These are phyloP conservation scores for Limtongia smithiae DNA, from an alignment of 805 yeast genomes.

Conservation along the genomic window DNA sequence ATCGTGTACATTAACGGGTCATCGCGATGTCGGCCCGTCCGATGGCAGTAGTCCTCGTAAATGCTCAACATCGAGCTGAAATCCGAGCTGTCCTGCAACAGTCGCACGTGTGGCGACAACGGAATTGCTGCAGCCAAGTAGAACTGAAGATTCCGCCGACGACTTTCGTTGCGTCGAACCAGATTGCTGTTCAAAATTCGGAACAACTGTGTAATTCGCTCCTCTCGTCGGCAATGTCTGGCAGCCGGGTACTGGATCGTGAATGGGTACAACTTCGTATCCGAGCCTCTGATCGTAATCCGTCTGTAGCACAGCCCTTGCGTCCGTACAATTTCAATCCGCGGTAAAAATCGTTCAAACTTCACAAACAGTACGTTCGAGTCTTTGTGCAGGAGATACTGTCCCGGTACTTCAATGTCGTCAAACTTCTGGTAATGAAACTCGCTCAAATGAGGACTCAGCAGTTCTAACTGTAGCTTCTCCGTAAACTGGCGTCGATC, in stretches of 20 bases:
- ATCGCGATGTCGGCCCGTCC: constrained; percentile 71
- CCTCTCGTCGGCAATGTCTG: constrained; percentile 94
- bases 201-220: constrained; percentile 85
- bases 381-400: constrained; percentile 70
- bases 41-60: constrained; percentile 81
- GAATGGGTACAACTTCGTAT: constrained; percentile 86
- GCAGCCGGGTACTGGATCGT: constrained; percentile 98
- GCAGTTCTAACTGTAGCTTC: constrained; percentile 76
- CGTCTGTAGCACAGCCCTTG: constrained; percentile 87
- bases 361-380: constrained; percentile 86
- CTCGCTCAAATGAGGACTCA: constrained; percentile 92
- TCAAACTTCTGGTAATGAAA: constrained; percentile 98
- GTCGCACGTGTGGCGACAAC: constrained; percentile 87
- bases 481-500: constrained; percentile 67
- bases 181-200: constrained; percentile 77
- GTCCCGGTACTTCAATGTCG: constrained; percentile 97
- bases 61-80: constrained; percentile 75
- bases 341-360: constrained; percentile 87
- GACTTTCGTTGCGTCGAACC: constrained; percentile 76
- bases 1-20: constrained; percentile 84
- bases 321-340: constrained; percentile 83
- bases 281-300: constrained; percentile 85
- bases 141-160: constrained; percentile 78
- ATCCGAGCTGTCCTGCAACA: constrained; percentile 75
- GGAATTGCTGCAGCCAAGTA: constrained; percentile 92